Conservation (phyloP, 441 rosid species). For the Bruguiera hainesii region DNA sequence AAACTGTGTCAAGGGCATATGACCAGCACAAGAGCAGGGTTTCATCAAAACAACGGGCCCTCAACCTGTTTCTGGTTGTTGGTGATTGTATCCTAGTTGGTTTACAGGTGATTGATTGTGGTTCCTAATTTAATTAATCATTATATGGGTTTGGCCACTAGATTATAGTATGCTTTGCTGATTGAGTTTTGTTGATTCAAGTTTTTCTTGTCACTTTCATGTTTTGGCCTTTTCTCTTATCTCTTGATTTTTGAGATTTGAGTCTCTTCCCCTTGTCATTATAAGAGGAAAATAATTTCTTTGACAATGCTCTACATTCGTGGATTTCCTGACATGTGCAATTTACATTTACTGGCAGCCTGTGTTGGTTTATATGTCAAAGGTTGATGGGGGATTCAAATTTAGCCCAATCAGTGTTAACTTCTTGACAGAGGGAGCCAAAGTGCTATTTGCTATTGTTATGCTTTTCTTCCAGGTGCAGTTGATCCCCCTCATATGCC, state of each 20-base stretch:
- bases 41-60: constrained; percentile 66
- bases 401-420: constrained; percentile 90
- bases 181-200: not conserved
- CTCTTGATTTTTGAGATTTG: not conserved
- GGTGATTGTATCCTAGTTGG: constrained; percentile 93
- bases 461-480: constrained; percentile 83
- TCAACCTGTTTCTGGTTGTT: constrained; percentile 64
- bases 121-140: constrained; percentile 3
- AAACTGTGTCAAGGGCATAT: constrained; percentile 71
- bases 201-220: not conserved
- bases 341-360: constrained; percentile 52
- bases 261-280: not conserved
- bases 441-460: constrained; percentile 75
- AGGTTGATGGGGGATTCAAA: constrained; percentile 81
- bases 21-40: constrained; percentile 57
- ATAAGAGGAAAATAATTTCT: not conserved
- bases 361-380: constrained; percentile 89
- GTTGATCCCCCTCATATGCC: not conserved
- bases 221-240: not conserved
- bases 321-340: constrained; percentile 18
- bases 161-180: not conserved
- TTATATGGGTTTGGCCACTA: not conserved
- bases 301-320: not conserved
- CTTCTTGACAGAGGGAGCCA: constrained; percentile 77
- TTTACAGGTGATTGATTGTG: constrained; percentile 53